A percentile compares a stretch with the other conserved stretches of the same genome.
Conservation (phyloP, 1,284 basidiomycete genomes). For the Trichosporon sp. region DNA sequence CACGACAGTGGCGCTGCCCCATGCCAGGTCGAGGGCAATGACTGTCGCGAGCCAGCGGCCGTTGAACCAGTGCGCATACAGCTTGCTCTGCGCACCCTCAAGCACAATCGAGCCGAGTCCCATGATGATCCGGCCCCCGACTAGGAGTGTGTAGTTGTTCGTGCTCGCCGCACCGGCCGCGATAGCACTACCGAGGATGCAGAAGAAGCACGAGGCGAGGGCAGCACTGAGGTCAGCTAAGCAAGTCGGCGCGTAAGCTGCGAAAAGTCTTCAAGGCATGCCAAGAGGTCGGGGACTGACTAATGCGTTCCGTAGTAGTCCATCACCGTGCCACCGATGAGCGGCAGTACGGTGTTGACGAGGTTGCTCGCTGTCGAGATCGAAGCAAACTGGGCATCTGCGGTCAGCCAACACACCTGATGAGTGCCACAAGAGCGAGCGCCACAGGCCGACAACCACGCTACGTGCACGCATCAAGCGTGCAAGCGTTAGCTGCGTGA, state of each 20-base stretch:
- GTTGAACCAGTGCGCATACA: conserved; percentile 42
- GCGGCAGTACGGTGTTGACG: conserved; percentile 48
- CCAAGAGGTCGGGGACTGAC: too few species aligned
- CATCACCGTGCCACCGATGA: conserved; percentile 49
- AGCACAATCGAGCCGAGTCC: conserved; percentile 31
- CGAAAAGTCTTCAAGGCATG: too few species aligned
- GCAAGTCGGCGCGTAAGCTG: too few species aligned
- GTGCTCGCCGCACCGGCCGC: conserved; percentile 25
- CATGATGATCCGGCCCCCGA: conserved; percentile 35
- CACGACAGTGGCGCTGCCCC: conserved; percentile 30
- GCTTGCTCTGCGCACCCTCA: conserved; percentile 31
- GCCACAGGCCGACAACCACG: neutral
- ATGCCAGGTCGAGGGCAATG: conserved; percentile 37
- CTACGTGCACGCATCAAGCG: neutral
- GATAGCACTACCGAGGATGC: conserved; percentile 33
- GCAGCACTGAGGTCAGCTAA: conserved; percentile 11
- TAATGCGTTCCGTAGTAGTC: conserved; percentile 46
- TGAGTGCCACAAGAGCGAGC: neutral
- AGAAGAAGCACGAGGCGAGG: conserved; percentile 13
- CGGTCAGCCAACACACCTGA: neutral
- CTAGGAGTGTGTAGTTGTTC: conserved; percentile 26
- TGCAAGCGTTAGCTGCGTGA: neutral
- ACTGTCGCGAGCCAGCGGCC: conserved; percentile 31
- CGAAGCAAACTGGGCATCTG: conserved; percentile 45
- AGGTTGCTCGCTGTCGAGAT: conserved; percentile 45